These are phyloP conservation scores for Sugiyamaella valdiviana DNA, from an alignment of 805 yeast genomes.

Conservation along the genomic window DNA sequence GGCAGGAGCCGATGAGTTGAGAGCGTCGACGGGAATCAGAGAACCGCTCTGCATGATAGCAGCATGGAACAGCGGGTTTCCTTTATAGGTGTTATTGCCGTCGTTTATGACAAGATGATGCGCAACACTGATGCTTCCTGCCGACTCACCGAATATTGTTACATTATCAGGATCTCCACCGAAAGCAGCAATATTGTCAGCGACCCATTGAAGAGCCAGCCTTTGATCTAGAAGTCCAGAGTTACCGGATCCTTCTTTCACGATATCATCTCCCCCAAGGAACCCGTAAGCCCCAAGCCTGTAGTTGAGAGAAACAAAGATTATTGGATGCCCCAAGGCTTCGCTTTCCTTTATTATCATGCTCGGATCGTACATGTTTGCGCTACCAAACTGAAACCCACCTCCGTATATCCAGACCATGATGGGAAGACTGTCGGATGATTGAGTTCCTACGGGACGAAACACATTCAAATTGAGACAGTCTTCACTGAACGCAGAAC, in stretches of 20 bases:
- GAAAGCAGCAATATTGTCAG: conserved; percentile 30
- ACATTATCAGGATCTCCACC: conserved; percentile 34
- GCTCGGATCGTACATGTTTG: conserved; percentile 19
- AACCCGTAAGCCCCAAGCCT: conserved; percentile 34
- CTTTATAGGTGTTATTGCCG: conserved; percentile 11
- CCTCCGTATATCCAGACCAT: conserved; percentile 34
- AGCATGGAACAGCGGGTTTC: conserved; percentile 14
- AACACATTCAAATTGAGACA: conserved; percentile 26
- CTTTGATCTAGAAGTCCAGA: conserved; percentile 35
- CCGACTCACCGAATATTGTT: conserved; percentile 35
- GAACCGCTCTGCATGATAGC: conserved; percentile 19
- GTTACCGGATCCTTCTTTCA: conserved; percentile 25
- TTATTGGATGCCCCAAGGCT: conserved; percentile 13
- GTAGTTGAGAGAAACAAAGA: conserved; percentile 29
- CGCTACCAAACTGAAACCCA: conserved; percentile 26
- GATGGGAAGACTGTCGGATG: conserved; percentile 18
- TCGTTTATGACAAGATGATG: conserved; percentile 10
- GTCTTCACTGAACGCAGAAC: conserved; percentile 19
- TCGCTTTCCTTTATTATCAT: conserved; percentile 11
- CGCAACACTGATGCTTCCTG: conserved; percentile 27
- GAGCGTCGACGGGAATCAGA: conserved; percentile 4
- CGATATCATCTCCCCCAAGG: conserved; percentile 23
- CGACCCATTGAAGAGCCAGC: conserved; percentile 32
- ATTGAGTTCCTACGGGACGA: conserved; percentile 12
- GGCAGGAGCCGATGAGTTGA: conserved; percentile 5